Evolutionary conservation across 2,329 filamentous ascomycete species (phyloP).

Genomic region (Fusarium austroafricanum): DNA sequence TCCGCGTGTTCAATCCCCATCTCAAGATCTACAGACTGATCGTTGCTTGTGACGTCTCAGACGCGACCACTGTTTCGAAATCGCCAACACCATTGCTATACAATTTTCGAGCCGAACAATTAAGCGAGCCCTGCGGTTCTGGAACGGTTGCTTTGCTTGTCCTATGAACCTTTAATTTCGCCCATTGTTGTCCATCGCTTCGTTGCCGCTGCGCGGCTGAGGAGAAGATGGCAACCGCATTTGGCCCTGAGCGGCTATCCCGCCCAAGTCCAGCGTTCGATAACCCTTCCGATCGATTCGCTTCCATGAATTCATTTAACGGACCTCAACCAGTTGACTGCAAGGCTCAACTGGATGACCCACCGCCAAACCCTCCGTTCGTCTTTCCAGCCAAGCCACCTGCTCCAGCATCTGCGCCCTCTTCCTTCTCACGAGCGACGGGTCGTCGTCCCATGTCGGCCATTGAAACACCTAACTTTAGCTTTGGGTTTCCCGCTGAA

Average conservation of each 20-base stretch:
- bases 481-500: conserved; percentile 48
- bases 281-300: conserved; percentile 42
- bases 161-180: conserved; percentile 55
- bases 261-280: conserved; percentile 46
- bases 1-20: conserved; percentile 9
- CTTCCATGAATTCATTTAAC: conserved; percentile 34
- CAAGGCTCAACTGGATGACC: conserved; percentile 41
- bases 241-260: conserved; percentile 52
- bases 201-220: conserved; percentile 63
- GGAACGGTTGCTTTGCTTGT: conserved; percentile 24
- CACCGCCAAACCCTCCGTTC: conserved; percentile 72
- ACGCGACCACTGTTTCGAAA: conserved; percentile 23
- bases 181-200: conserved; percentile 56
- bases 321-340: conserved; percentile 30
- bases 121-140: conserved; percentile 19
- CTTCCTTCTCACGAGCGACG: conserved; percentile 60
- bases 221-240: conserved; percentile 57
- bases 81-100: conserved; percentile 6
- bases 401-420: conserved; percentile 58
- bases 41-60: conserved; percentile 33
- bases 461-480: conserved; percentile 58
- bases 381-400: conserved; percentile 68
- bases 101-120: conserved; percentile 12
- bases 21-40: conserved; percentile 38
- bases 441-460: conserved; percentile 65